These are phyloP conservation scores for Hypoxylon intermedium DNA, from an alignment of 495 filamentous ascomycete genomes.

Conservation along the genomic window DNA sequence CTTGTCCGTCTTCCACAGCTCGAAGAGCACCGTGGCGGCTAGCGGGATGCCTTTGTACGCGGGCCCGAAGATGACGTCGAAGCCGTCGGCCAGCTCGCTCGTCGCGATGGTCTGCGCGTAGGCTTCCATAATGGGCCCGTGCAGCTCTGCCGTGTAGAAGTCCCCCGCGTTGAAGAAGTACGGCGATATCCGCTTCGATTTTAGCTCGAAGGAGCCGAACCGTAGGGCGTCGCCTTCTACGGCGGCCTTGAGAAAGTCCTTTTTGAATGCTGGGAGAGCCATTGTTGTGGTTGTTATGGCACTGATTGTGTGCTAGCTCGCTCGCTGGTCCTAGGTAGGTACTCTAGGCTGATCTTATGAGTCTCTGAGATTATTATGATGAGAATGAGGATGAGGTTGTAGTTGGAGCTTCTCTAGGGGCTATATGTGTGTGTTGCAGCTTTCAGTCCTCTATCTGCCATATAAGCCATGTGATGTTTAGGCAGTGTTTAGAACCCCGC, in stretches of 20 bases:
- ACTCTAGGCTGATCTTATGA: too few relatives aligned
- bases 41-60: conserved; percentile 97
- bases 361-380: too few relatives aligned
- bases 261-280: conserved; percentile 61
- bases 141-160: conserved; percentile 78
- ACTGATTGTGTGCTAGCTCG: too few relatives aligned
- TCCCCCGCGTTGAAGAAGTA: conserved; percentile 98
- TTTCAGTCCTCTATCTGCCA: too few relatives aligned
- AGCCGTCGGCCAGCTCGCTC: conserved; percentile 53
- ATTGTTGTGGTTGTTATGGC: conserved; percentile 52
- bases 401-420: too few relatives aligned
- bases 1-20: conserved; percentile 69
- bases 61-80: conserved; percentile 81
- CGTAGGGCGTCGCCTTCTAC: conserved; percentile 77
- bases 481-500: too few relatives aligned
- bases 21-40: conserved; percentile 72
- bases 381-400: too few relatives aligned
- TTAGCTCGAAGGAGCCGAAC: conserved; percentile 89
- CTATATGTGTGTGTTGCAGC: too few relatives aligned
- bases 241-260: conserved; percentile 73
- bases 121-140: conserved; percentile 74
- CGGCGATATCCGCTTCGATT: conserved; percentile 90
- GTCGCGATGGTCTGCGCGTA: conserved; percentile 76
- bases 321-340: too few relatives aligned
- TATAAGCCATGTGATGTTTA: too few relatives aligned